phyloP scores from a whole-genome alignment of 805 yeast species.

The Yarrowia sp. region DNA sequence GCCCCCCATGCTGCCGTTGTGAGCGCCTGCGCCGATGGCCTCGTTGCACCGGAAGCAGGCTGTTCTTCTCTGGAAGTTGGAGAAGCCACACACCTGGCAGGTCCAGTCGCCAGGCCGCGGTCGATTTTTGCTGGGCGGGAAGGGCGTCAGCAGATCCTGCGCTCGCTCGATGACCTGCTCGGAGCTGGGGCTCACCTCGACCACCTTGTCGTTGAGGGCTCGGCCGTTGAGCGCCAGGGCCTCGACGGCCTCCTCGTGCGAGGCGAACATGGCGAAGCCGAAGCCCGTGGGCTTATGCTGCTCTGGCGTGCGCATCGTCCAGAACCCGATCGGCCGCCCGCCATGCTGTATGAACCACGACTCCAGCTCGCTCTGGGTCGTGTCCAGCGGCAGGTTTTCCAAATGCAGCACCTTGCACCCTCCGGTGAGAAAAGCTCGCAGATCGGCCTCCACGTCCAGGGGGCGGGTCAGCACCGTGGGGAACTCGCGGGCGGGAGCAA shows the following conservation, averaged over 20 bases:
- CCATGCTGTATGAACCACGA: conserved; percentile 89
- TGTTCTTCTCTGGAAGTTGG: conserved; percentile 89
- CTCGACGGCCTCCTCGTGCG: conserved; percentile 84
- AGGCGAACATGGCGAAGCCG: conserved; percentile 82
- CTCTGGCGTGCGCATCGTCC: conserved; percentile 74
- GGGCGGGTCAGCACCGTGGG: conserved; percentile 64
- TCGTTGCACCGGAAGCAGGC: conserved; percentile 79
- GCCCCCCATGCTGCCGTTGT: neutral
- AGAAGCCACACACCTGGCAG: conserved; percentile 94
- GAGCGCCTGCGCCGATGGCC: conserved; percentile 46
- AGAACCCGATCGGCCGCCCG: conserved; percentile 80
- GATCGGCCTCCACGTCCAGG: conserved; percentile 72
- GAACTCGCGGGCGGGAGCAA: conserved; percentile 52
- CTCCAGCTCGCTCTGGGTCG: conserved; percentile 87
- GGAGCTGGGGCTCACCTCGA: conserved; percentile 87
- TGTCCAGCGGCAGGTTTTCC: conserved; percentile 78
- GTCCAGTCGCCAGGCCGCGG: conserved; percentile 98
- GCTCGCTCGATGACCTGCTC: conserved; percentile 75
- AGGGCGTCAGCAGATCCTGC: conserved; percentile 74
- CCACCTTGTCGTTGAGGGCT: conserved; percentile 62
- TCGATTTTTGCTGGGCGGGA: conserved; percentile 79
- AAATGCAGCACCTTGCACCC: conserved; percentile 74
- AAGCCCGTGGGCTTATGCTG: conserved; percentile 53
- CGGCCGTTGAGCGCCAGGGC: conserved; percentile 78
- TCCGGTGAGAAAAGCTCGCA: conserved; percentile 63